A percentile compares a stretch with the other conserved stretches of the same genome.
phyloP scores from a whole-genome alignment of 257 asterid species.

The Cruciata laevipes region DNA sequence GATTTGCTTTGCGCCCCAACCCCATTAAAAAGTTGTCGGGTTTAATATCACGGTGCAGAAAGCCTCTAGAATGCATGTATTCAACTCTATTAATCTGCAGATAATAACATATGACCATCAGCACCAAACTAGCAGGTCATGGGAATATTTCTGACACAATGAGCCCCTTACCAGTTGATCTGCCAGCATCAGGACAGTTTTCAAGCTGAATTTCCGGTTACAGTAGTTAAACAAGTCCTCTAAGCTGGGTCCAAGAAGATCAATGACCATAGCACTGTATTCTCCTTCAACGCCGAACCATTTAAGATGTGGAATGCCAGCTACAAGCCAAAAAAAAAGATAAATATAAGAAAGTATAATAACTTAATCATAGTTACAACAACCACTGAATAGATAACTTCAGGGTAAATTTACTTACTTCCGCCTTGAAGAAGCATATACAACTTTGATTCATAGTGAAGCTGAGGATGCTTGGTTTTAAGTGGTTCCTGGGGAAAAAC shows the following conservation, averaged over 20 bases:
- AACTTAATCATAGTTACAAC: conserved; percentile 8
- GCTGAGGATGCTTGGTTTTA: conserved; percentile 91
- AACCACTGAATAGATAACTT: not conserved
- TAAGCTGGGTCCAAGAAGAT: conserved; percentile 85
- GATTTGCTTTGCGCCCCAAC: conserved; percentile 86
- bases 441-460: conserved; percentile 82
- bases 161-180: conserved; percentile 75
- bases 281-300: conserved; percentile 93
- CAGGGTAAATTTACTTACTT: conserved; percentile 45
- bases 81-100: conserved; percentile 73
- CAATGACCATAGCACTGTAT: conserved; percentile 81
- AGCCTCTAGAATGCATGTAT: conserved; percentile 86
- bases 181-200: conserved; percentile 91
- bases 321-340: conserved; percentile 34
- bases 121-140: conserved; percentile 2
- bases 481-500: conserved; percentile 57
- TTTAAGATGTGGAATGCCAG: conserved; percentile 81
- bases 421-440: conserved; percentile 93
- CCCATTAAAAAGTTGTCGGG: conserved; percentile 96
- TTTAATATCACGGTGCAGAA: conserved; percentile 93
- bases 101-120: conserved; percentile 3
- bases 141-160: not conserved
- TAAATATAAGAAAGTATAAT: not conserved
- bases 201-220: conserved; percentile 70
- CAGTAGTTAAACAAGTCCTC: conserved; percentile 85